Evolutionary conservation across 208 protist genomes (phyloP).

Genomic region (Acanthamoeba lugdunensis): DNA sequence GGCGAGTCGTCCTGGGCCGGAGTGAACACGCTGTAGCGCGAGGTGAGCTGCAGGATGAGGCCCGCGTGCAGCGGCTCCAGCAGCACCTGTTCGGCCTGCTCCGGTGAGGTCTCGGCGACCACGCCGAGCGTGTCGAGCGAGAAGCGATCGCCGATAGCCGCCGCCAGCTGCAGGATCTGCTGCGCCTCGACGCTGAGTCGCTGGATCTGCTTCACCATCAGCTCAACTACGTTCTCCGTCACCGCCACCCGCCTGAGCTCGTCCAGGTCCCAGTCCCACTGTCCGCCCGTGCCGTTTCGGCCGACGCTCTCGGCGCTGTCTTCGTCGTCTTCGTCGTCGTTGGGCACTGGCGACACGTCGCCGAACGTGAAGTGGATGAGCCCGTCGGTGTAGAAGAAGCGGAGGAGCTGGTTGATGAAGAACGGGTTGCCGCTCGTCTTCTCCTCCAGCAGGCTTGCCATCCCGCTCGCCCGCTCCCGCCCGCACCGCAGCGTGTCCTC

Average conservation of each 20-base stretch:
- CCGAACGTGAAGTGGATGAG: constrained; percentile 26
- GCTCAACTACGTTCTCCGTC: constrained; percentile 70
- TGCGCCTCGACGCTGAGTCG: background rate
- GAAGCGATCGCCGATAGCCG: constrained; percentile 58
- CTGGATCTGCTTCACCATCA: constrained; percentile 67
- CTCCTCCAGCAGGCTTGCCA: constrained; percentile 33
- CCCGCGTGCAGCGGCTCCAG: constrained; percentile 45
- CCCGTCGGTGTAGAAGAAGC: constrained; percentile 28
- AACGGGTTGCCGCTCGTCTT: constrained; percentile 72
- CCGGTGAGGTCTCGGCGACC: background rate
- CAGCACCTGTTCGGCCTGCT: background rate
- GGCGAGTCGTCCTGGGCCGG: too few species aligned
- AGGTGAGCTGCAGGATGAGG: background rate
- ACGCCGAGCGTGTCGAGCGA: constrained; percentile 51
- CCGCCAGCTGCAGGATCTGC: constrained; percentile 24
- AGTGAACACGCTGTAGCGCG: background rate
- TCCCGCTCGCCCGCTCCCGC: background rate
- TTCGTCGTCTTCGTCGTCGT: background rate
- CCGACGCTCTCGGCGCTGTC: background rate
- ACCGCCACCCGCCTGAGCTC: background rate
- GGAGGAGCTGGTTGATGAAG: constrained; percentile 71
- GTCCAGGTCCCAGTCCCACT: constrained; percentile 51
- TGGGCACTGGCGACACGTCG: background rate
- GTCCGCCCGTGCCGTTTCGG: background rate
- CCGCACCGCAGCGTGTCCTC: constrained; percentile 55